phyloP scores from a whole-genome alignment of 495 filamentous ascomycete genomes.

The Lepraria neglecta region DNA sequence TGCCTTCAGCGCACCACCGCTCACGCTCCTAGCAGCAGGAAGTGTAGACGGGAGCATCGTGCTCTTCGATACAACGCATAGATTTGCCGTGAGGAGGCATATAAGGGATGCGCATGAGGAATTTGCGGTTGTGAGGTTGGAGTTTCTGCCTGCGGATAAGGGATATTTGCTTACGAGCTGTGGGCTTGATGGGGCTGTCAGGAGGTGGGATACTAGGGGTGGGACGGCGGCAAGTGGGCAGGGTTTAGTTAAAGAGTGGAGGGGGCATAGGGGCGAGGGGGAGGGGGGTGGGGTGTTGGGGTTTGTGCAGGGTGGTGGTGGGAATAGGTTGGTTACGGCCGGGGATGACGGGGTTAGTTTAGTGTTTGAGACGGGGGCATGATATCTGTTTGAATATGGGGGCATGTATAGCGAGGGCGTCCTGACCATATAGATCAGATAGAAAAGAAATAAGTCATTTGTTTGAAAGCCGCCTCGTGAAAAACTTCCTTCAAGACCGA shows the following conservation, averaged over 20 bases:
- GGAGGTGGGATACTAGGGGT: slow-evolving; percentile 80
- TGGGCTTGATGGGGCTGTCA: slow-evolving; percentile 80
- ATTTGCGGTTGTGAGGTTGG: slow-evolving; percentile 79
- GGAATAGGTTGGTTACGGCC: slow-evolving; percentile 72
- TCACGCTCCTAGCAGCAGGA: slow-evolving; percentile 77
- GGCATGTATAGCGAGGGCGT: slow-evolving; percentile 19
- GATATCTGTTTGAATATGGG: not conserved
- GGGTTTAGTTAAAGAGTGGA: slow-evolving; percentile 72
- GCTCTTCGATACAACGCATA: slow-evolving; percentile 75
- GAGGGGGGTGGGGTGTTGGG: slow-evolving; percentile 85
- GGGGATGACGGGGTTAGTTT: slow-evolving; percentile 76
- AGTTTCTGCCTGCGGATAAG: slow-evolving; percentile 50
- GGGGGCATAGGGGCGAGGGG: slow-evolving; percentile 68
- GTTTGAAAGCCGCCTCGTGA: too few relatives aligned
- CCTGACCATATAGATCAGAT: not conserved
- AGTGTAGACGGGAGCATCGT: slow-evolving; percentile 87
- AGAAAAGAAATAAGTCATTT: too few relatives aligned
- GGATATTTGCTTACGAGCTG: slow-evolving; percentile 57
- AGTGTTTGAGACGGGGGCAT: slow-evolving; percentile 51
- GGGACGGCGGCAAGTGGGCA: slow-evolving; percentile 58
- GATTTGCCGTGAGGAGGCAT: slow-evolving; percentile 74
- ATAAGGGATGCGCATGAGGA: slow-evolving; percentile 76
- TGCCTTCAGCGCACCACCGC: slow-evolving; percentile 67
- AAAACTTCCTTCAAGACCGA: too few relatives aligned
- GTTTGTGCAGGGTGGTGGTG: slow-evolving; percentile 66